Evolutionary conservation across 2,329 filamentous ascomycete genomes (phyloP).

Genomic region (Epicoccum nigrum): DNA sequence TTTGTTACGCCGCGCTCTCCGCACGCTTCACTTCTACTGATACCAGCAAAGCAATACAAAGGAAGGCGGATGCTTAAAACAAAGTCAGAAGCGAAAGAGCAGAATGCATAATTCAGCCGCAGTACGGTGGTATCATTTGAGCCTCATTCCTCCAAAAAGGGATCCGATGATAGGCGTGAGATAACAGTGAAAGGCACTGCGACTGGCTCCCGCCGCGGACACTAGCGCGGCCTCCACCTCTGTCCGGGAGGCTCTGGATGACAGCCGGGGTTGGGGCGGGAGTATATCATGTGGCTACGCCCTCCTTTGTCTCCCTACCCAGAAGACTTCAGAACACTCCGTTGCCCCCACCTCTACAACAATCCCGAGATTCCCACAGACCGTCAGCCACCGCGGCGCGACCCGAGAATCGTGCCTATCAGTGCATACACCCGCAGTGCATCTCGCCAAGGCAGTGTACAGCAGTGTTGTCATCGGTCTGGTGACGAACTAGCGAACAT

Average conservation of each 20-base stretch:
- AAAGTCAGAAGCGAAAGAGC: background rate
- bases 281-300: conserved; percentile 43
- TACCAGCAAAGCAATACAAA: background rate
- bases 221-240: conserved; percentile 36
- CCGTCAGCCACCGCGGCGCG: conserved; percentile 4
- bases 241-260: conserved; percentile 28
- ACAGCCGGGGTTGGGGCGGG: conserved; percentile 34
- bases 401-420: conserved; percentile 7
- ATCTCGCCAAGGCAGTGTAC: conserved; percentile 41
- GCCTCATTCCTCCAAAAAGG: conserved; percentile 15
- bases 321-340: conserved; percentile 6
- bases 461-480: conserved; percentile 41
- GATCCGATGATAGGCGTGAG: conserved; percentile 15
- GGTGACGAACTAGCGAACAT: conserved; percentile 37
- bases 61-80: background rate
- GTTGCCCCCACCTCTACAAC: background rate
- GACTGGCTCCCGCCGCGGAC: conserved; percentile 28
- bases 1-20: conserved; percentile 28
- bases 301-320: conserved; percentile 17
- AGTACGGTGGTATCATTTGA: conserved; percentile 16
- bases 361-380: conserved; percentile 2
- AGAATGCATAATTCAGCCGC: conserved; percentile 8
- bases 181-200: conserved; percentile 30
- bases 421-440: conserved; percentile 22
- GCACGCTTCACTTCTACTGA: conserved; percentile 9